A percentile compares a stretch with the other conserved stretches of the same genome.
Evolutionary conservation across 225 moss, liverwort and hornwort species (phyloP).

Genomic region (Physcomitrium patens): DNA sequence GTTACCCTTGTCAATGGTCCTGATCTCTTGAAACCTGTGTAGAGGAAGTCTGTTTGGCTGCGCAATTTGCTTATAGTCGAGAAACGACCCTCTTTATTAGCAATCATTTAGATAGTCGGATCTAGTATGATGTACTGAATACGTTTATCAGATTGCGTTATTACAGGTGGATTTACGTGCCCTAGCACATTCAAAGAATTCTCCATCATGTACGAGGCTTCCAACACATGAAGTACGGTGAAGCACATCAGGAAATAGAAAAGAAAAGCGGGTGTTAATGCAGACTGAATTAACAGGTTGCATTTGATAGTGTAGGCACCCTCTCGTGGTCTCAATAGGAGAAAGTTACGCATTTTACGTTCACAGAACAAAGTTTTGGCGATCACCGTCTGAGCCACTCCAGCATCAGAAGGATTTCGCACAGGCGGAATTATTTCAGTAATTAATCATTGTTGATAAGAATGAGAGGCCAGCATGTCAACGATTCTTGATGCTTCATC

Average conservation of each 20-base stretch:
- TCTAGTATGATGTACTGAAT: neutral
- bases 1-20: neutral
- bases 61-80: too few species aligned
- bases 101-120: neutral
- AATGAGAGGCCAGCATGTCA: too few species aligned
- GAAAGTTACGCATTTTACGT: constrained; percentile 16
- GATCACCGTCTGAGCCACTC: neutral
- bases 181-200: neutral
- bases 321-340: constrained; percentile 18
- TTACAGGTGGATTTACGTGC: constrained; percentile 9
- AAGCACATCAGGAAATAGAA: neutral
- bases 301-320: neutral
- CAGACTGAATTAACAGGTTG: constrained; percentile 17
- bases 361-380: constrained; percentile 2
- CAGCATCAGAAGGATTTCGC: neutral
- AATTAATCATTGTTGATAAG: too few species aligned
- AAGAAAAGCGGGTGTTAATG: neutral
- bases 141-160: neutral
- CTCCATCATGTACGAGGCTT: too few species aligned
- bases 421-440: neutral
- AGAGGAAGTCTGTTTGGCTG: neutral
- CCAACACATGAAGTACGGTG: neutral
- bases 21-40: neutral
- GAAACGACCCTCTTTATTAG: too few species aligned
- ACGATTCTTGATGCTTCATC: neutral